Base-by-base conservation (phyloP, 2,329 filamentous ascomycete species). In the Neonectria punicea region DNA sequence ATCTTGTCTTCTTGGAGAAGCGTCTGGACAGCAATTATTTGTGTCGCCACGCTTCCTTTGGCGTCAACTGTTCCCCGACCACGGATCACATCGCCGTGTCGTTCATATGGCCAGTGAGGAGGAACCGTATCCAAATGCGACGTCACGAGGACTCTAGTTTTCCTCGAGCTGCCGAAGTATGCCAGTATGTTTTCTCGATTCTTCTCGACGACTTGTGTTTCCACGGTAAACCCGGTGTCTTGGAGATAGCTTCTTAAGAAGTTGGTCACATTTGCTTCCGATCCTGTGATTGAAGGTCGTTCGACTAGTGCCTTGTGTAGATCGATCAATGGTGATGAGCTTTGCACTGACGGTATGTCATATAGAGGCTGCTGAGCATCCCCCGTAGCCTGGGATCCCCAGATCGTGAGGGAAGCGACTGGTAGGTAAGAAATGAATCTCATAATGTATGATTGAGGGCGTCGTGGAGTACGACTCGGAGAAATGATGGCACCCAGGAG, bases 41-140 rank as follows among this genome's bases (percentile, higher is more conserved):
- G 68, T 4, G 67, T 58, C 0, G 70, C 70, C 16, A 93, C 82
- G 68, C 83, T 85, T 2, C 82, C 88, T 71, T 90, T 90, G 65
- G 86, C 88, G 75, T 88, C 92, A 14, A 92, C 91, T 55, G 84
- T 87, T 46, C 92, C 92, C 22, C 92, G 87, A 1, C 92, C 92
- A 9, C 73, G 79, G 49, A 79, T 77, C 22, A 70, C 69, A 50
- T 82, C 81, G 39, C 83, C 79, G 56, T 81, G 79, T 6, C 86
- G 81, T 41, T 82, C 82, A 77, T 92, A 91, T 0, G 89, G 89
- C 68, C 90, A 88, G 77, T 86, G 88, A 0, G 90, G 91, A 1
- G 91, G 89, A 0, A 91, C 89, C 5, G 84, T 85, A 73, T 97
- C 93, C 73, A 95, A 93, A 77, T 96, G 93, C 56, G 89, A 92